Evolutionary conservation across 2,329 filamentous ascomycete species (phyloP), one percentile per base, ranked within the genome.

Genomic region (Chaetomium globosum): DNA sequence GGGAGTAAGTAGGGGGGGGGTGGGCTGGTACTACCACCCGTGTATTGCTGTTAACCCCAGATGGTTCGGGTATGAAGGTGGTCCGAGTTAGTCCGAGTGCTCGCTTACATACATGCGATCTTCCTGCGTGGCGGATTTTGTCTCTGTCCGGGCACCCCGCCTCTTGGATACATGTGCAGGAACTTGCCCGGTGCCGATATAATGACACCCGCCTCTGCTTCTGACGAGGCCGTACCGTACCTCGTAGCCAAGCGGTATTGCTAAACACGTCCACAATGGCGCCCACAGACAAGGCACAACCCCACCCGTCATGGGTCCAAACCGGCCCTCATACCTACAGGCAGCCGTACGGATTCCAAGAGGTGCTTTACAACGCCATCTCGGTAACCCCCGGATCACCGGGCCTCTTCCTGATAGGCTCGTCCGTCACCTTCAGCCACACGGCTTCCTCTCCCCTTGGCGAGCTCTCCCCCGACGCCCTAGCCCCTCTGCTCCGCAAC

Each of bases 281-380:
- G 43, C 43, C 43, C 43, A 48, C 43, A 48, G 19, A 48, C 43
- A 48, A 48, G 9, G 43, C 43, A 48, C 43, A 48, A 48, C 43
- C 43, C 43, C 43, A 48, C 43, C 43, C 43, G 43, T 48, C 43
- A 48, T 48, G 43, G 43, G 43, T 48, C 43, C 43, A 48, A 21
- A 48, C 43, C 5, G 43, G 43, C 43, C 43, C 43, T 4, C 1
- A 21, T 19, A 48, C 43, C 43, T 48, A 48, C 43, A 21, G 19
- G 43, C 43, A 48, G 43, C 43, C 43, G 43, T 48, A 48, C 43
- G 43, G 43, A 19, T 48, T 48, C 43, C 43, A 48, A 48, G 43
- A 48, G 43, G 43, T 48, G 43, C 43, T 48, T 19, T 48, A 48
- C n/a, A 48, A 48, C 43, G 43, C 43, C 43, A 48, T 48, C 43